Evolutionary conservation across 1,284 basidiomycete genomes (phyloP).

Genomic region (Moesziomyces sp.): DNA sequence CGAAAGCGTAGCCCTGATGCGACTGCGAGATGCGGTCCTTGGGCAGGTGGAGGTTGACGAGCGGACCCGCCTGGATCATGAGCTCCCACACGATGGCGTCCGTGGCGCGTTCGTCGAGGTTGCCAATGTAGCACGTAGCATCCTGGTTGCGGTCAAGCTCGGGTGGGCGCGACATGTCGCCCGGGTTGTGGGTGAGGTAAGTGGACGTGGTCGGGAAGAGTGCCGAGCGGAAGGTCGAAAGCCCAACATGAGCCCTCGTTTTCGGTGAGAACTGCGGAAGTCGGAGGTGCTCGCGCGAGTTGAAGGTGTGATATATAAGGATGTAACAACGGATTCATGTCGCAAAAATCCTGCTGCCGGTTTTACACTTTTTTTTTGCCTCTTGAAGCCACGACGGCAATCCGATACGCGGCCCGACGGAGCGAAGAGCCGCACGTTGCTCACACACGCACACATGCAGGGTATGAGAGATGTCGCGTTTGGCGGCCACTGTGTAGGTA

Average conservation of each 20-base stretch:
- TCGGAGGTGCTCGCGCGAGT: no score
- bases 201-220: no score
- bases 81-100: constrained; percentile 97
- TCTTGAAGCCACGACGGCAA: neutral
- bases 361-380: constrained; percentile 2
- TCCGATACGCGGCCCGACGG: no score
- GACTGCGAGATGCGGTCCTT: constrained; percentile 98
- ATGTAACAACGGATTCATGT: no score
- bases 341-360: neutral
- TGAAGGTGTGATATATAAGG: no score
- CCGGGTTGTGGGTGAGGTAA: neutral
- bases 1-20: constrained; percentile 98
- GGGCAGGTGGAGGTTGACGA: constrained; percentile 85
- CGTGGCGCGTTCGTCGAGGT: constrained; percentile 91
- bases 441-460: no score
- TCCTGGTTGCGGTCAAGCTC: constrained; percentile 66
- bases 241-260: no score
- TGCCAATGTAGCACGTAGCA: constrained; percentile 74
- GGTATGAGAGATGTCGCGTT: no score
- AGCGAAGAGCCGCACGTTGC: neutral
- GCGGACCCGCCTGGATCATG: constrained; percentile 97
- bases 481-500: no score
- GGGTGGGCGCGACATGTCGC: constrained; percentile 52
- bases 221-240: no score
- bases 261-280: no score